Base-by-base conservation (phyloP, 768 basidiomycete genomes). In the Tulasnella sp. region DNA sequence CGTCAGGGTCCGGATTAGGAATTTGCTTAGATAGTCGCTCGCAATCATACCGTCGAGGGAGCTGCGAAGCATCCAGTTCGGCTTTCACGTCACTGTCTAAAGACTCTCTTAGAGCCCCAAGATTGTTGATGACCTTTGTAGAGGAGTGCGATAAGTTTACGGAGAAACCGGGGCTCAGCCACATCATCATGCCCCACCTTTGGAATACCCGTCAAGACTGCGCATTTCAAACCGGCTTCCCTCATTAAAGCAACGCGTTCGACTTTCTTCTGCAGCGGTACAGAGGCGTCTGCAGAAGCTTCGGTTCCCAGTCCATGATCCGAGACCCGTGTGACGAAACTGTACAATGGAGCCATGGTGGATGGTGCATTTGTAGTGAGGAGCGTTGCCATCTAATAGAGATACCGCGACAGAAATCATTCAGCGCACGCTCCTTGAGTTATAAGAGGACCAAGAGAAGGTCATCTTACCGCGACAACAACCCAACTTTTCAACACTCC, bases 191-290 rank as follows among this genome's bases (percentile, higher is more conserved):
- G 18, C n/a, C 91, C 87, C 85, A 94, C 94, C 85, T 93, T 89
- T 83, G 95, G 94, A 78, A 96, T 94, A 72, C 95, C 94, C 79
- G 95, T 91, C 84, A 97, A 96, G 83, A 96, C 93, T 84, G 91
- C 90, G 84, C 94, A 95, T 88, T 97, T 97, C 85, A 97, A 84
- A 42, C 94, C 94, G 42, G 94, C 91, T 87, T 97, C 96, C 72
- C 96, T 90, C 91, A 97, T 96, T 82, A 95, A 85, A 82, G 94
- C 93, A 82, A 94, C 94, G 85, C 89, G 92, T 86, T 90, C 90
- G 80, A 93, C 88, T 76, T 92, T 91, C 81, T 89, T 90, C 81
- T 89, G 85, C 78, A 91, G 82, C 81, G 86, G 87, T 86, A 82
- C 87, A 84, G 86, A 86, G 83, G 86, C 82, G 75, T 87, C 86